Base-by-base conservation (phyloP, 768 basidiomycete species). In the Termitomyces sp. region DNA sequence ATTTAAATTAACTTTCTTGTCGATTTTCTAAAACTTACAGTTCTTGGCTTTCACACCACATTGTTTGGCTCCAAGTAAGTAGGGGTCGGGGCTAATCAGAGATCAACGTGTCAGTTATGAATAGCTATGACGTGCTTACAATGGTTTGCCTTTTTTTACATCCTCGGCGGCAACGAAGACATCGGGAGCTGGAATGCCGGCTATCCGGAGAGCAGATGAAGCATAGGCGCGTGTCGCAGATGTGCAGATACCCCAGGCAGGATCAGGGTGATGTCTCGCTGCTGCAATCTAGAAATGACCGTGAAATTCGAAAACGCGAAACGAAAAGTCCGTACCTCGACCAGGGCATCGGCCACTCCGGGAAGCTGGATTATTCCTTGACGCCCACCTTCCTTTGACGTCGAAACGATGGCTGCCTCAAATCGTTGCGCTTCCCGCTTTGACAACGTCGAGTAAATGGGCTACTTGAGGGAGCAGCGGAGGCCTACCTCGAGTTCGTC, bases 231-330 rank as follows among this genome's bases (percentile, higher is more conserved):
- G 77, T 17, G 93, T 94, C 0, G 93, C 92, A 65, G 87, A 85
- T 32, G 93, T 95, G 69, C 90, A 91, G 62, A 97, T 87, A 0
- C 90, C 86, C 91, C 92, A 97, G 26, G 76, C 75, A 19, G 88
- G 85, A 17, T 81, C 80, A 8, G 86, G 81, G 6, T 71, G 64
- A 55, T 64, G 62, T 40, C 71, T 64, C 32, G 63, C 61, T 38
- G 70, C 60, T 14, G 63, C 71, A 35, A 82, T 68, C 78, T 79
- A 55, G 1, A 22, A 43, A 40, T 28, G 41, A 34, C 47, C 44
- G n/a, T 37, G 21, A 50, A 35, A 34, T 11, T 14, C 19, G 30
- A 35, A 10, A 11, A 50, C 9, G 38, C 12, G 38, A 48, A 38
- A 45, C 2, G 38, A 19, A 57, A 21, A n/a, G 15, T 6, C 17